Evolutionary conservation across 1,139 yeast species (phyloP).

Genomic region (Yamadazyma siamensis): DNA sequence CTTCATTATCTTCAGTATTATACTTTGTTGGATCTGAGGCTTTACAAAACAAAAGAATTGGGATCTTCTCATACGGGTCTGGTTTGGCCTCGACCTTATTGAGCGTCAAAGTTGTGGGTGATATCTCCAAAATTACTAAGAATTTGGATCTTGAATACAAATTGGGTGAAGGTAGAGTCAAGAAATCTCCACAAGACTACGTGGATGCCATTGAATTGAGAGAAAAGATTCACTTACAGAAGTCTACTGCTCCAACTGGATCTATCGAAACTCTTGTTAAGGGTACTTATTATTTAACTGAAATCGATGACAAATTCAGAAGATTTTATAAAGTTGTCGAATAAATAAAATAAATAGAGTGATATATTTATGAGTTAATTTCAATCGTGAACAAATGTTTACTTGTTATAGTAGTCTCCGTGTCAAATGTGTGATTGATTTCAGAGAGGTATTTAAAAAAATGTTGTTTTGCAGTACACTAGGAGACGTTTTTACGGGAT

Average conservation of each 20-base stretch:
- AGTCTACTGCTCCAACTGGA: constrained; percentile 76
- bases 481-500: too few relatives aligned
- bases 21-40: constrained; percentile 70
- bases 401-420: too few relatives aligned
- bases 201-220: constrained; percentile 79
- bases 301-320: constrained; percentile 85
- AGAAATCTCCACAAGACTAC: constrained; percentile 74
- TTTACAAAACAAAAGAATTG: constrained; percentile 80
- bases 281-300: constrained; percentile 83
- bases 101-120: constrained; percentile 79
- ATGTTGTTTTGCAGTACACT: too few relatives aligned
- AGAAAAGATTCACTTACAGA: constrained; percentile 84
- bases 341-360: constrained; percentile 3
- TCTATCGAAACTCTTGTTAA: constrained; percentile 62
- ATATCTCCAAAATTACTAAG: constrained; percentile 64
- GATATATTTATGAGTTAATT: neutral
- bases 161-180: constrained; percentile 60
- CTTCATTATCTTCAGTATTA: constrained; percentile 79
- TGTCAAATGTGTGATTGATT: neutral
- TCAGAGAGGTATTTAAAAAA: neutral
- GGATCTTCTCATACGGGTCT: constrained; percentile 95
- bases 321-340: constrained; percentile 36
- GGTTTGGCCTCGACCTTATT: constrained; percentile 93
- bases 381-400: neutral
- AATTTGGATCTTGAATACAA: constrained; percentile 66